Evolutionary conservation across 345 rosid species (phyloP), one percentile per base, ranked within the genome.

Genomic region (Noccaea bulbosa): DNA sequence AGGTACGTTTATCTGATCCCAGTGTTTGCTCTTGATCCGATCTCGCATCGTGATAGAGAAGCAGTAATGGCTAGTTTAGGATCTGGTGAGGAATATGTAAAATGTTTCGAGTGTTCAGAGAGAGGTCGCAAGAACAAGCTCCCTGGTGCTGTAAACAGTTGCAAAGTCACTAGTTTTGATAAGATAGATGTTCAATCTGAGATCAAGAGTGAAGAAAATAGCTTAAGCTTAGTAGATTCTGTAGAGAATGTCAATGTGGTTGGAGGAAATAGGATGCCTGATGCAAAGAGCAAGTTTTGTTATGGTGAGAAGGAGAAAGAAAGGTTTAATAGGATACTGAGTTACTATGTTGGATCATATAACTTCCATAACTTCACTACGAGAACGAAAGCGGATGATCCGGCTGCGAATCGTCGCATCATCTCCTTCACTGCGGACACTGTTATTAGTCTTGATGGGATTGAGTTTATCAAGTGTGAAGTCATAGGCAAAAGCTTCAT

Each of bases 321-420:
- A 74, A 85, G 87, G 71, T 91, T 91, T 65, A 89, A 82, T 79
- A 71, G 90, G 57, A 86, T 93, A 81, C 70, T 94, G 80, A 79
- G 78, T 30, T 58, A 56, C 40, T 94, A 94, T 45, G 91, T 88
- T n/a, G 99, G 99, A 0, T 82, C 83, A 51, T 88, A 91, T 81
- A 91, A 94, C 77, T 94, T 91, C 57, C 99, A 94, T 67, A 91
- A 94, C 69, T 94, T 91, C 67, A 94, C 99, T 16, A 86, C 99
- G 1, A 83, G 99, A 72, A 91, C 67, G 0, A 86, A 81, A 80
- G 90, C 96, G 0, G 93, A 88, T 74, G 99, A 94, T 38, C 95
- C 96, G 0, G 55, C 97, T 53, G 96, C 99, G 7, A 46, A 14
- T 45, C 90, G 97, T 5, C 75, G 64, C 72, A 94, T 91, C 34